phyloP scores from a whole-genome alignment of 2,329 filamentous ascomycete genomes.

The Magnaporthiopsis rhizophila region DNA sequence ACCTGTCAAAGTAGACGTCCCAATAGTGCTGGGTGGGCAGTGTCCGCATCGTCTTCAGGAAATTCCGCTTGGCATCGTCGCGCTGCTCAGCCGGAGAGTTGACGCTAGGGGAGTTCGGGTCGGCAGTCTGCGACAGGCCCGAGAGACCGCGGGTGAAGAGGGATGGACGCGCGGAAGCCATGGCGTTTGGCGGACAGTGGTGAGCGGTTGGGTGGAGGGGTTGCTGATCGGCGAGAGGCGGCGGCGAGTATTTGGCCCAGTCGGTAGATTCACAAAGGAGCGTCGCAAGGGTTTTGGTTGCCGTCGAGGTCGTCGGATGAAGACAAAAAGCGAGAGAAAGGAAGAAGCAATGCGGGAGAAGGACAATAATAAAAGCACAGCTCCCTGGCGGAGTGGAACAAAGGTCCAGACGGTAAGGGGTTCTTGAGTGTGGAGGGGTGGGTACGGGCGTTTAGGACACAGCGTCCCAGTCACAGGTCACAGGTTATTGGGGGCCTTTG shows the following conservation, averaged over 20 bases:
- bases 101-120: conserved; percentile 50
- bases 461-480: neutral
- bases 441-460: neutral
- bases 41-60: conserved; percentile 64
- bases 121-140: conserved; percentile 49
- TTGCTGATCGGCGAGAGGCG: neutral
- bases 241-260: neutral
- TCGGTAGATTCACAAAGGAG: neutral
- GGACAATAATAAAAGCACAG: neutral
- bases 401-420: neutral
- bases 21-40: conserved; percentile 75
- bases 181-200: conserved; percentile 20
- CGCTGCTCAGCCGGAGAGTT: conserved; percentile 64
- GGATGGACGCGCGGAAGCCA: conserved; percentile 44
- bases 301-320: neutral
- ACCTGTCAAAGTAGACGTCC: conserved; percentile 62
- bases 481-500: neutral
- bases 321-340: neutral
- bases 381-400: neutral
- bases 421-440: neutral
- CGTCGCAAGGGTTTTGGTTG: neutral
- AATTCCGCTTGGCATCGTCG: conserved; percentile 76
- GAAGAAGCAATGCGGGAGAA: neutral
- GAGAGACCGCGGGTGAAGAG: conserved; percentile 58
- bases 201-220: neutral